phyloP scores from a whole-genome alignment of 2,329 filamentous ascomycete species.

The Paradendryphiella salina region DNA sequence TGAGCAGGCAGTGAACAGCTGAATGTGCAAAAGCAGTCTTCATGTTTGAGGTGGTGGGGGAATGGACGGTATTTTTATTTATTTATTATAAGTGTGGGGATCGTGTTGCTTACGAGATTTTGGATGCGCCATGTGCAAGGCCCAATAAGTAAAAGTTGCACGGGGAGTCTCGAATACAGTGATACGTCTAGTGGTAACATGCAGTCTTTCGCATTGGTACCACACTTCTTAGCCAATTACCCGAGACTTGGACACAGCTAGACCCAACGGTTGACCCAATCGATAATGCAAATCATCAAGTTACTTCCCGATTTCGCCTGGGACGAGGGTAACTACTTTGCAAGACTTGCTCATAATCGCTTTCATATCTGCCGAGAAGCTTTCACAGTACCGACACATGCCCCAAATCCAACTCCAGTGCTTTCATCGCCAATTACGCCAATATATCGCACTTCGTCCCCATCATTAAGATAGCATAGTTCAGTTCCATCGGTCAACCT shows the following conservation, averaged over 20 bases:
- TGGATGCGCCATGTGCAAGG: neutral
- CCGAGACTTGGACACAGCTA: neutral
- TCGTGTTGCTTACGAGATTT: conserved; percentile 1
- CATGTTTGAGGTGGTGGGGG: no score
- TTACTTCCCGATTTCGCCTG: neutral
- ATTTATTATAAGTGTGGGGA: neutral
- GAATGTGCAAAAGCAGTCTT: no score
- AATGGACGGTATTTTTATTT: no score
- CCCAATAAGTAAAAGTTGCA: neutral
- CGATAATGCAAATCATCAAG: neutral
- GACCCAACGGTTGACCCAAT: neutral
- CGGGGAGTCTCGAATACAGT: neutral
- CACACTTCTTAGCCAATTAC: conserved; percentile 5
- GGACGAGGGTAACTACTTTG: neutral
- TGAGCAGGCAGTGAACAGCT: no score
- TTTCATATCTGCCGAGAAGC: conserved; percentile 26
- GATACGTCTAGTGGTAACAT: neutral
- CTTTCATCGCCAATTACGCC: conserved; percentile 42
- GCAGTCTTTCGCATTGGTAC: conserved; percentile 2
- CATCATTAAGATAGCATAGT: conserved; percentile 49
- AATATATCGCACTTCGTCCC: conserved; percentile 46
- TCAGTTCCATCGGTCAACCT: conserved; percentile 37
- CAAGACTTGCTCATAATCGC: neutral
- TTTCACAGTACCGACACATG: conserved; percentile 45
- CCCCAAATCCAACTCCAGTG: conserved; percentile 48